Conservation (phyloP, 2,329 filamentous ascomycete species). For the Sclerotiophoma versabilis region DNA sequence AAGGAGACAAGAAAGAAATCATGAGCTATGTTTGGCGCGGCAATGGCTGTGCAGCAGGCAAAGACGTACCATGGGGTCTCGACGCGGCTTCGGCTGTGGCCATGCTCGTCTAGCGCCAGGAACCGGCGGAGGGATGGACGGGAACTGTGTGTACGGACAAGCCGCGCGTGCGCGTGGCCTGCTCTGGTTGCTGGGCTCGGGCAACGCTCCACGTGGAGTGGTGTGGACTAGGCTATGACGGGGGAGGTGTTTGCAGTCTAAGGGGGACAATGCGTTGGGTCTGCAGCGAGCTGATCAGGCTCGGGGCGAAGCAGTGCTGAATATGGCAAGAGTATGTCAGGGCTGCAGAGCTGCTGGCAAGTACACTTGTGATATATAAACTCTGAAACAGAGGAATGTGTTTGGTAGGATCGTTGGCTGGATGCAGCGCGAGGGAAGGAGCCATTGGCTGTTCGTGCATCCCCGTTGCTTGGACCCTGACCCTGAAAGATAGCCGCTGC, state of each 20-base stretch:
- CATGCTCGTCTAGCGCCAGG: conserved; percentile 41
- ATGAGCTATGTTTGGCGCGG: conserved; percentile 15
- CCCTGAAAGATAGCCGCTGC: conserved; percentile 16
- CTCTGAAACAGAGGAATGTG: conserved; percentile 18
- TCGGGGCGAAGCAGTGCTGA: background rate
- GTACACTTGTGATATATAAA: background rate
- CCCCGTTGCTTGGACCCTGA: conserved; percentile 25
- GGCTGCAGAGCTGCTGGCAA: too few relatives aligned
- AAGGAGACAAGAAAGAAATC: conserved; percentile 2
- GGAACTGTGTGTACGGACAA: background rate
- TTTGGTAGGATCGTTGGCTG: conserved; percentile 12
- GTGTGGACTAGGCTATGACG: conserved; percentile 27
- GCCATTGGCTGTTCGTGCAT: conserved; percentile 19
- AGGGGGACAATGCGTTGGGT: conserved; percentile 9
- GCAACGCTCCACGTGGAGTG: conserved; percentile 25
- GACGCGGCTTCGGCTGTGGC: conserved; percentile 55
- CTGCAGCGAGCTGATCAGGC: background rate
- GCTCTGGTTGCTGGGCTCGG: conserved; percentile 10
- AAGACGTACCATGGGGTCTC: conserved; percentile 53
- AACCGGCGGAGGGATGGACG: background rate
- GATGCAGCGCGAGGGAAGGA: conserved; percentile 11
- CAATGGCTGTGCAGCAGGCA: conserved; percentile 35
- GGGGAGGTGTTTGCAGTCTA: conserved; percentile 18
- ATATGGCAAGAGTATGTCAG: too few relatives aligned
- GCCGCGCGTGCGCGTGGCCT: conserved; percentile 10